These are phyloP conservation scores for Saussurea involucrata DNA, from an alignment of 129 eudicot genomes.

Conservation along the genomic window DNA sequence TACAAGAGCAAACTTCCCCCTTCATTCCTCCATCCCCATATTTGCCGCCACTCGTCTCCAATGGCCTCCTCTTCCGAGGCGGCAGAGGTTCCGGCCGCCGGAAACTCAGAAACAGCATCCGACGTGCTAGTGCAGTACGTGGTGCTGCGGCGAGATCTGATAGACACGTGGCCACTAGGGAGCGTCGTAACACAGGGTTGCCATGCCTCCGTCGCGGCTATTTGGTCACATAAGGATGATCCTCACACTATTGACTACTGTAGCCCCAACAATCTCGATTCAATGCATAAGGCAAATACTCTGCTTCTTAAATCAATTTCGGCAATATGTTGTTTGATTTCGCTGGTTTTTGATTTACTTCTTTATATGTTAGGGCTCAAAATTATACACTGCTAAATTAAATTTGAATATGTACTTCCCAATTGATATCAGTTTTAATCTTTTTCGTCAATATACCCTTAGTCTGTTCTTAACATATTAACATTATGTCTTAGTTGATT, in stretches of 20 bases:
- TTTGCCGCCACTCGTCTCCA: constrained; percentile 14
- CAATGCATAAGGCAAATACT: constrained; percentile 74
- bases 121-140: constrained; percentile 76
- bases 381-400: not conserved
- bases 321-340: not conserved
- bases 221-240: constrained; percentile 75
- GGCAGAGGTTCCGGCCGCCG: constrained; percentile 14
- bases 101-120: not conserved
- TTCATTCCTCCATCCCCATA: constrained; percentile 1
- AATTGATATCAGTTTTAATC: not conserved
- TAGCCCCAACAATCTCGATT: constrained; percentile 56
- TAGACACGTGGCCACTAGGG: constrained; percentile 93
- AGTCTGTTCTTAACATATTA: not conserved
- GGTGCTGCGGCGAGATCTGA: constrained; percentile 79
- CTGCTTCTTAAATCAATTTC: not conserved
- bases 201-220: constrained; percentile 88
- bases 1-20: not conserved
- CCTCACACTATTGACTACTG: constrained; percentile 57
- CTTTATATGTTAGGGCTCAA: not conserved
- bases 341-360: not conserved
- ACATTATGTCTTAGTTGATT: not conserved
- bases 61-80: constrained; percentile 36
- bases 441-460: not conserved
- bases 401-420: not conserved
- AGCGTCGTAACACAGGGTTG: constrained; percentile 92